These are phyloP conservation scores for Capsicum chinense DNA, from an alignment of 257 asterid species.

Conservation along the genomic window DNA sequence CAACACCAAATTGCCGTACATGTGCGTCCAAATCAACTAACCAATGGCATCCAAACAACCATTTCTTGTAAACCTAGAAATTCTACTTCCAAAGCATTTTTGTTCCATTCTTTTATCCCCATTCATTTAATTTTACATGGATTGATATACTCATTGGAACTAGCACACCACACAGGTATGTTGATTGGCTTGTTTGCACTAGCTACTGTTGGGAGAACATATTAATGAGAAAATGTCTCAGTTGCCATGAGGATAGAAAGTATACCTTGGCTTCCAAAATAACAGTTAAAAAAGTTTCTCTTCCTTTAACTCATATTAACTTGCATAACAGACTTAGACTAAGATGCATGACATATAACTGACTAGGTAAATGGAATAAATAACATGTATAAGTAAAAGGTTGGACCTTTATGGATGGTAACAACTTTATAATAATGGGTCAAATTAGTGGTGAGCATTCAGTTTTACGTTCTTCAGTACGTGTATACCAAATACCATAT, in stretches of 20 bases:
- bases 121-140: not conserved
- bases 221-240: not conserved
- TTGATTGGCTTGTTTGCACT: not conserved
- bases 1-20: not conserved
- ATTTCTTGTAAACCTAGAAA: not conserved
- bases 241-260: not conserved
- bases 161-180: not conserved
- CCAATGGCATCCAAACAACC: not conserved
- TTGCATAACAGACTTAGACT: not conserved
- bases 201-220: not conserved
- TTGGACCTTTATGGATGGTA: not conserved
- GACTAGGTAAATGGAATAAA: not conserved
- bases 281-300: not conserved
- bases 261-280: not conserved
- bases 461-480: not conserved
- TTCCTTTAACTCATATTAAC: not conserved
- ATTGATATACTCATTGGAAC: not conserved
- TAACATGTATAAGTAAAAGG: not conserved
- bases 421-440: not conserved
- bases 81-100: not conserved
- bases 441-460: not conserved
- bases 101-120: not conserved
- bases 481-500: not conserved
- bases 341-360: not conserved
- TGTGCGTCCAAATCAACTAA: not conserved